These are phyloP conservation scores for Roridomyces roridus DNA, from an alignment of 768 basidiomycete species.

Conservation along the genomic window DNA sequence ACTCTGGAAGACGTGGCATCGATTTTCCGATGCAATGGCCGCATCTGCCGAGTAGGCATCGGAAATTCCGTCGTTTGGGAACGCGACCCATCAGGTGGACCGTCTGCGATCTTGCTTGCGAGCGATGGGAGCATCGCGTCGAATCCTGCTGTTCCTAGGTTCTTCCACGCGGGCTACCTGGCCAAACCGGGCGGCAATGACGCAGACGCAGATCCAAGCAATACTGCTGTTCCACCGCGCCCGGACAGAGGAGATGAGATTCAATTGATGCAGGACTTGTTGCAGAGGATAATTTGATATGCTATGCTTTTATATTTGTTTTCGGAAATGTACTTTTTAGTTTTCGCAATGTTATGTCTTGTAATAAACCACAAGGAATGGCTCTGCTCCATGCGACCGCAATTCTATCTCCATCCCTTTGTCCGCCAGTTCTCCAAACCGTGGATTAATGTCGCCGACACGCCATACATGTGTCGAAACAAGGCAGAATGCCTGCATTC, in stretches of 20 bases:
- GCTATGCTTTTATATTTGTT: too few relatives aligned
- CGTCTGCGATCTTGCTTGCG: conserved; percentile 5
- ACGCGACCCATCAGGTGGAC: not conserved
- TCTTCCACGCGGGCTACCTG: conserved; percentile 21
- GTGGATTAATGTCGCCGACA: not conserved
- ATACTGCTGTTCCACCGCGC: conserved; percentile 4
- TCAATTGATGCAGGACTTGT: conserved; percentile 11
- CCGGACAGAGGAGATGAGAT: conserved; percentile 9
- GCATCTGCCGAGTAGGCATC: conserved; percentile 11
- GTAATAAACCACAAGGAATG: conserved; percentile 18
- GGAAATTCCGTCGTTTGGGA: conserved; percentile 21
- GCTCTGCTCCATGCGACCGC: conserved; percentile 15
- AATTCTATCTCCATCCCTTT: conserved; percentile 19
- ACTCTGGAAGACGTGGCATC: not conserved
- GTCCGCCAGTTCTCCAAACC: conserved; percentile 2
- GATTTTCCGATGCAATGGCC: conserved; percentile 8
- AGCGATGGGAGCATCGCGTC: conserved; percentile 12
- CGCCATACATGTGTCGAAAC: conserved; percentile 12
- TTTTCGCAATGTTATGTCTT: not conserved
- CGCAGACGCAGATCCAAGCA: not conserved
- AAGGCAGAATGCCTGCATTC: conserved; percentile 10
- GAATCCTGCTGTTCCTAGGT: conserved; percentile 3
- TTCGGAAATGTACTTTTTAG: too few relatives aligned
- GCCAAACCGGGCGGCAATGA: not conserved
- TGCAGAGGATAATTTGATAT: conserved; percentile 1